A percentile compares a stretch with the other conserved stretches of the same genome.
These are phyloP conservation scores for Acanthamoeba lenticulata DNA, from an alignment of 208 protist species.

Conservation along the genomic window DNA sequence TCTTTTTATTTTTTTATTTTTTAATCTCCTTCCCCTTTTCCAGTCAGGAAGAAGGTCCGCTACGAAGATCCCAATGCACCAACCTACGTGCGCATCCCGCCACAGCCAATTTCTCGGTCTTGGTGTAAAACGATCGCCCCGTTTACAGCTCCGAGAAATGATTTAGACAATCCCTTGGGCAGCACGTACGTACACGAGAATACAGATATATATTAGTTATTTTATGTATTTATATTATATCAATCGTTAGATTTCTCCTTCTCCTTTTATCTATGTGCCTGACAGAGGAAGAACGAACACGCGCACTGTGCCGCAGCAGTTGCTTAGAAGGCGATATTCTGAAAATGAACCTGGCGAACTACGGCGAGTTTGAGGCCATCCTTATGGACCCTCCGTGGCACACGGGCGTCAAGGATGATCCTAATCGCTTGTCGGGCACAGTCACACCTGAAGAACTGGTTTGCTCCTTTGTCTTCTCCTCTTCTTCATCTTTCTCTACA, in stretches of 20 bases:
- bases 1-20: not conserved
- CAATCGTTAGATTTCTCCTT: no score
- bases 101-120: not conserved
- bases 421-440: not conserved
- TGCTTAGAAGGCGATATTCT: constrained; percentile 19
- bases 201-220: not conserved
- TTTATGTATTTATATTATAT: no score
- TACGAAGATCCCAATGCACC: constrained; percentile 7
- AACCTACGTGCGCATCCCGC: constrained; percentile 57
- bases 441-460: constrained; percentile 38
- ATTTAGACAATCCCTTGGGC: not conserved
- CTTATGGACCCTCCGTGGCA: constrained; percentile 78
- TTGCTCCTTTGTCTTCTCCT: not conserved
- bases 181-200: not conserved
- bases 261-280: not conserved
- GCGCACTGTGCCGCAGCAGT: not conserved
- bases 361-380: constrained; percentile 70
- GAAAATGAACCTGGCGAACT: not conserved
- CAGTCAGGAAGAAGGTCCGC: constrained; percentile 33
- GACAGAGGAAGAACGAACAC: not conserved
- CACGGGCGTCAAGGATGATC: not conserved
- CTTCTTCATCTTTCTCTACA: not conserved
- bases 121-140: constrained; percentile 46
- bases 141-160: not conserved
- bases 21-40: not conserved